Conservation (phyloP, 306 rosid species). For the Vigna trinervia region DNA sequence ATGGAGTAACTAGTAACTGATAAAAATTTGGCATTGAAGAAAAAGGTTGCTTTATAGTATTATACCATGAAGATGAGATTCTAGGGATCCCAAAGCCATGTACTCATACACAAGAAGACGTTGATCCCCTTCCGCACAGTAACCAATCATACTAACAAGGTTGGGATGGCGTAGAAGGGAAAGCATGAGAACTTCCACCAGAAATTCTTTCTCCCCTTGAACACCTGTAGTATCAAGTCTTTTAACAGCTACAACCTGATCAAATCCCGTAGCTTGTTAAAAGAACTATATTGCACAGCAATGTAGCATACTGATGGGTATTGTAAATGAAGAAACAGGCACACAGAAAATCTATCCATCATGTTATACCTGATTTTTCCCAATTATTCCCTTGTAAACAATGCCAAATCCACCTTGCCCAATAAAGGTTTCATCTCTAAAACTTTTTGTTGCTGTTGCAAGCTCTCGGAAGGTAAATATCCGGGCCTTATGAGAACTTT, state of each 20-base stretch:
- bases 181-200: slow-evolving; percentile 75
- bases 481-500: slow-evolving; percentile 34
- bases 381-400: slow-evolving; percentile 67
- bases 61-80: slow-evolving; percentile 71
- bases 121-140: slow-evolving; percentile 72
- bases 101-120: slow-evolving; percentile 80
- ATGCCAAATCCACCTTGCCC: slow-evolving; percentile 86
- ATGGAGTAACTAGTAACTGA: slow-evolving; percentile 2
- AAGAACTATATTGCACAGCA: slow-evolving; percentile 8
- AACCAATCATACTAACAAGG: slow-evolving; percentile 75
- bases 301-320: slow-evolving; percentile 1
- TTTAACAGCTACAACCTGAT: slow-evolving; percentile 71
- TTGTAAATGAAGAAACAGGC: slow-evolving; percentile 15
- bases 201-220: slow-evolving; percentile 76
- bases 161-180: slow-evolving; percentile 67
- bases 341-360: background rate
- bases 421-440: slow-evolving; percentile 57
- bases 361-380: slow-evolving; percentile 53
- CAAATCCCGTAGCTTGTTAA: slow-evolving; percentile 13
- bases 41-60: slow-evolving; percentile 18
- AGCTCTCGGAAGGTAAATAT: slow-evolving; percentile 69
- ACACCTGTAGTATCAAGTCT: slow-evolving; percentile 62
- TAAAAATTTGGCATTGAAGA: slow-evolving; percentile 10
- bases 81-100: slow-evolving; percentile 72
- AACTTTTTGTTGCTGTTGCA: slow-evolving; percentile 68